These are phyloP conservation scores for Ustilago xerochloae DNA, from an alignment of 1,284 basidiomycete species.

Conservation along the genomic window DNA sequence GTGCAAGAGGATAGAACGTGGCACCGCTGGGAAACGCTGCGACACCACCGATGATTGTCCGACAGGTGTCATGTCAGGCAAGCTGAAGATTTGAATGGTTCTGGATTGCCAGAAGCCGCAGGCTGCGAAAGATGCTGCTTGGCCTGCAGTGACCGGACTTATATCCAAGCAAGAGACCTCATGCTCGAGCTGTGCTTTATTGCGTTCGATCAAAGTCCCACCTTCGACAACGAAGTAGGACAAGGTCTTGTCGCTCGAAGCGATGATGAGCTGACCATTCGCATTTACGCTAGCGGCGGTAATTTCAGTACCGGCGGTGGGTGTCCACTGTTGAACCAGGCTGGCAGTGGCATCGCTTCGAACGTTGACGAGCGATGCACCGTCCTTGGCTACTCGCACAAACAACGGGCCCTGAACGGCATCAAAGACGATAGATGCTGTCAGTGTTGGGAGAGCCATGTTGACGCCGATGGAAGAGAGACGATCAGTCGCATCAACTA, in stretches of 20 bases:
- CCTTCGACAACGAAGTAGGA: conserved; percentile 72
- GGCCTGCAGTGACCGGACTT: conserved; percentile 52
- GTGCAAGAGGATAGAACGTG: conserved; percentile 78
- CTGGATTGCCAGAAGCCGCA: conserved; percentile 83
- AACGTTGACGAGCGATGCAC: conserved; percentile 19
- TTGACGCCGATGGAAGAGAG: conserved; percentile 12
- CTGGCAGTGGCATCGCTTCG: background rate
- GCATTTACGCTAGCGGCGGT: conserved; percentile 71
- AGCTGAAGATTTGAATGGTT: conserved; percentile 74
- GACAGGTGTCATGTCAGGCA: conserved; percentile 71
- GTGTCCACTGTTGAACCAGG: conserved; percentile 16
- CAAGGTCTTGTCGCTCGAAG: conserved; percentile 74
- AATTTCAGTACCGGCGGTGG: conserved; percentile 20
- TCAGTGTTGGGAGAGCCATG: conserved; percentile 13
- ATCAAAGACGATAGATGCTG: conserved; percentile 10
- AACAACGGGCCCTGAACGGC: background rate
- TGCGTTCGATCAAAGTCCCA: conserved; percentile 53
- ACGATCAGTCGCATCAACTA: conserved; percentile 34
- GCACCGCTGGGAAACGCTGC: conserved; percentile 69
- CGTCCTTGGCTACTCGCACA: conserved; percentile 13
- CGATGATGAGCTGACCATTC: conserved; percentile 77
- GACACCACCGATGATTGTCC: conserved; percentile 25
- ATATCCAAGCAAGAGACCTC: conserved; percentile 67
- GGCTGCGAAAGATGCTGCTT: conserved; percentile 69
- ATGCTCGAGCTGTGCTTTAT: conserved; percentile 37